Evolutionary conservation across 495 filamentous ascomycete genomes (phyloP), one percentile per base, ranked within the genome.

Genomic region (Podospora anserina): DNA sequence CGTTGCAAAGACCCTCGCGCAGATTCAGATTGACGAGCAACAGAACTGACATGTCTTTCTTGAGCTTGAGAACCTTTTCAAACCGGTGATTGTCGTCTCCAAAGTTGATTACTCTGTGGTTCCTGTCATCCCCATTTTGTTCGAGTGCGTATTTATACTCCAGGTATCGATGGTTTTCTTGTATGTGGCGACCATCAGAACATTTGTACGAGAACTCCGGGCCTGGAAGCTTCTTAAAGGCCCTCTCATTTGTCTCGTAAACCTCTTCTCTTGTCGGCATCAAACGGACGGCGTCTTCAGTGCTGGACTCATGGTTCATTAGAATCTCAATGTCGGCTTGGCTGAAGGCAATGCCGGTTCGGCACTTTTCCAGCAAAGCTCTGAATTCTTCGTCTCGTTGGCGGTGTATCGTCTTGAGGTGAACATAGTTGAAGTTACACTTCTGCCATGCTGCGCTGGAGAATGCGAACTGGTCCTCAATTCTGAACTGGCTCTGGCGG

Each of bases 11-110:
- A 0, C 84, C 86, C 3, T 88, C 84, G 0, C n/a, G 1, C 1
- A 82, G 66, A 76, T 97, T 92, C 74, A 97, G 86, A 72, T 99
- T 99, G 68, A 93, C 93, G 77, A 97, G 95, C 13, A 99, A 82
- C 85, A 99, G 95, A 27, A 99, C 94, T 63, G 94, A 91, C 34
- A 93, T 89, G 5, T 94, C 93, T 66, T 90, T 88, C 74, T 97
- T 97, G 39, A 97, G 85, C 30, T 87, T 80, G 85, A 72, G 87
- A 83, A 66, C 83, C 72, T 20, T 73, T 68, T 69, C 77, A 39
- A 78, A 78, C 13, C 75, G 77, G 34, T 84, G 81, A 71, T 99
- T 92, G 30, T 99, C 92, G 30, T 80, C 78, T 58, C 18, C n/a
- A 32, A 61, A 32, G 15, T 58, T n/a, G 23, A 49, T 49, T 5